These are phyloP conservation scores for Serpula lacrymans DNA, from an alignment of 768 basidiomycete genomes.

Conservation along the genomic window DNA sequence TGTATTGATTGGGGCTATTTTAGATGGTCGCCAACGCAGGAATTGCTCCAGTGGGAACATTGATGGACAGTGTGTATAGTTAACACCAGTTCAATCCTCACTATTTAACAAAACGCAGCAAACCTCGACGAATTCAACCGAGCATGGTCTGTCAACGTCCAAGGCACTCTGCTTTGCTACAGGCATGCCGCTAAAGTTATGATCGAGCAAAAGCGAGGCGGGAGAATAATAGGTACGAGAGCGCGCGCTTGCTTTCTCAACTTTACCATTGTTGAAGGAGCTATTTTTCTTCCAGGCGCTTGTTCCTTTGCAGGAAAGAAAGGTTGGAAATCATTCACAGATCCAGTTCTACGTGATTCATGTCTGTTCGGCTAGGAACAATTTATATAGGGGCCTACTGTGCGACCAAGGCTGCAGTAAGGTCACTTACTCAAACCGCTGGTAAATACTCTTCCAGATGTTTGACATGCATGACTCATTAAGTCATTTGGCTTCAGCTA, in stretches of 20 bases:
- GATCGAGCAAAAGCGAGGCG: constrained; percentile 40
- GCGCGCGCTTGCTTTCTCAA: too few relatives aligned
- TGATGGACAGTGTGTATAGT: constrained; percentile 1
- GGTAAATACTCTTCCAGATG: constrained; percentile 1
- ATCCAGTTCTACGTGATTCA: not conserved
- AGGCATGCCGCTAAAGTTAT: constrained; percentile 40
- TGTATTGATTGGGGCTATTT: not conserved
- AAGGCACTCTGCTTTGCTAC: constrained; percentile 38
- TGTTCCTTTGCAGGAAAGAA: constrained; percentile 35
- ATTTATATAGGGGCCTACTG: not conserved
- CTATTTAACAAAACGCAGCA: not conserved
- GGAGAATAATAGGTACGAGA: constrained; percentile 36
- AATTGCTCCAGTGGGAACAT: not conserved
- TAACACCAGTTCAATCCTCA: not conserved
- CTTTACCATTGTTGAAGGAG: not conserved
- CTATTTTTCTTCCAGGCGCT: constrained; percentile 15
- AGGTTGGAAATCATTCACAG: constrained; percentile 19
- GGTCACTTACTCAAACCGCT: constrained; percentile 4
- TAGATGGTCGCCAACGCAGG: constrained; percentile 7
- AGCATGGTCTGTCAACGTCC: constrained; percentile 29
- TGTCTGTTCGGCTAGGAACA: not conserved
- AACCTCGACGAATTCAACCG: constrained; percentile 26
- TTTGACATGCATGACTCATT: not conserved
- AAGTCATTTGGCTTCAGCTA: constrained; percentile 12
- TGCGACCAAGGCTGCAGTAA: constrained; percentile 5